Conservation (phyloP, 2,329 filamentous ascomycete species). For the Clathrospora elynae region DNA sequence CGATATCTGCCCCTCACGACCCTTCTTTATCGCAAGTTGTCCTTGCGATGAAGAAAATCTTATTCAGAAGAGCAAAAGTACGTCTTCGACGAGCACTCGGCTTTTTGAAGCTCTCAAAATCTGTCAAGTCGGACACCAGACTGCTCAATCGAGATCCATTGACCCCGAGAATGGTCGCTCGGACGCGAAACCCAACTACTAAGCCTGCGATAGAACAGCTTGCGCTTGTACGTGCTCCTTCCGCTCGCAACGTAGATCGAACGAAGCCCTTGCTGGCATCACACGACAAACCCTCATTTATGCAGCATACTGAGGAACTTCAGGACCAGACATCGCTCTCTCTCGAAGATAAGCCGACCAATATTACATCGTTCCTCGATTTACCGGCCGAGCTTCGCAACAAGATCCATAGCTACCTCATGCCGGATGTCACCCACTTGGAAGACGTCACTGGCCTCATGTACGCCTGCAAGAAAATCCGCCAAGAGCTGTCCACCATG, state of each 20-base stretch:
- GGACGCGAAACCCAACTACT: not conserved
- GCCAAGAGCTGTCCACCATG: constrained; percentile 1
- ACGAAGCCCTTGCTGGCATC: too few relatives aligned
- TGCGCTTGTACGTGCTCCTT: too few relatives aligned
- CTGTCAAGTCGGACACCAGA: not conserved
- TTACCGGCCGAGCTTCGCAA: constrained; percentile 2
- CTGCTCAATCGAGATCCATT: not conserved
- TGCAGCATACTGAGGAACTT: too few relatives aligned
- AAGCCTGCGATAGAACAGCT: too few relatives aligned
- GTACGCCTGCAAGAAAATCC: constrained; percentile 1
- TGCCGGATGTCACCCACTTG: not conserved
- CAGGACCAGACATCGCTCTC: not conserved
- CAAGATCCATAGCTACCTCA: not conserved
- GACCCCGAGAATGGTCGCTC: not conserved
- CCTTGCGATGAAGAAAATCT: not conserved
- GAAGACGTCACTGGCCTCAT: not conserved
- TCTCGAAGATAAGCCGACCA: too few relatives aligned
- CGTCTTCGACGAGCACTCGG: not conserved
- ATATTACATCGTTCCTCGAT: not conserved
- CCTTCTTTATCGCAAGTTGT: not conserved
- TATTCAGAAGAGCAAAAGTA: not conserved
- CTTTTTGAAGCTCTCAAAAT: not conserved
- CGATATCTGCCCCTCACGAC: not conserved
- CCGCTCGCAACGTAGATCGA: too few relatives aligned
- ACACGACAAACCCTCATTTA: too few relatives aligned